Evolutionary conservation across 257 asterid species (phyloP), one percentile per base, ranked within the genome.

Genomic region (Solanum etuberosum): DNA sequence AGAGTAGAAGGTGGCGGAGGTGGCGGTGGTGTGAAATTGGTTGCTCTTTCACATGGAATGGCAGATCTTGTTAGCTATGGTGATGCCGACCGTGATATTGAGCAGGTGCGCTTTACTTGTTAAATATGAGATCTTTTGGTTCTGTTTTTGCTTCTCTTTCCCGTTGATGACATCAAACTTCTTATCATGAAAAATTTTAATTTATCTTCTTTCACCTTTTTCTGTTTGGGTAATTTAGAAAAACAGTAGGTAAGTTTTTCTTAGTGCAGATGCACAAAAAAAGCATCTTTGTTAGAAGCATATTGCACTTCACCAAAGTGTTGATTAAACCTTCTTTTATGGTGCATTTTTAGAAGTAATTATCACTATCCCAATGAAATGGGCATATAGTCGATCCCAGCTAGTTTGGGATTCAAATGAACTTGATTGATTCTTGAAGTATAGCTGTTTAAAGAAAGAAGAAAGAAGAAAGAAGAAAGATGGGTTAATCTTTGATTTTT

Each of bases 1-100:
- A 35, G 89, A 89, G 93, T 91, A 84, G 94, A 93, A 90, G 93
- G 92, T 85, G 94, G 94, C 83, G 96, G 95, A 65, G 93, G 88
- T 85, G 91, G 92, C 54, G 92, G 98, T 90, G 98, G 87, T 92
- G 94, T 92, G 90, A 93, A 77, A 96, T 93, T 76, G 94, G 93
- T 93, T 94, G 90, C 85, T 84, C 92, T 87, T 90, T 95, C 97
- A 90, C 98, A 91, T 93, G 95, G 99, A 95, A 96, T 96, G 99
- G 98, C 98, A 94, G 98, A 95, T 96, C 97, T 94, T 94, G 95
- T 90, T 94, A 95, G 95, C 92, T 91, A 91, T 93, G 92, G 94
- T 89, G 92, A 95, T 93, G 93, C 95, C 83, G 90, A 92, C 88
- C 98, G 98, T 89, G 98, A 94, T 91, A 92, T 91, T 86, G 96